Evolutionary conservation across 371 early-diverging fungal genomes (phyloP).

Genomic region (Sporodiniella umbellata): DNA sequence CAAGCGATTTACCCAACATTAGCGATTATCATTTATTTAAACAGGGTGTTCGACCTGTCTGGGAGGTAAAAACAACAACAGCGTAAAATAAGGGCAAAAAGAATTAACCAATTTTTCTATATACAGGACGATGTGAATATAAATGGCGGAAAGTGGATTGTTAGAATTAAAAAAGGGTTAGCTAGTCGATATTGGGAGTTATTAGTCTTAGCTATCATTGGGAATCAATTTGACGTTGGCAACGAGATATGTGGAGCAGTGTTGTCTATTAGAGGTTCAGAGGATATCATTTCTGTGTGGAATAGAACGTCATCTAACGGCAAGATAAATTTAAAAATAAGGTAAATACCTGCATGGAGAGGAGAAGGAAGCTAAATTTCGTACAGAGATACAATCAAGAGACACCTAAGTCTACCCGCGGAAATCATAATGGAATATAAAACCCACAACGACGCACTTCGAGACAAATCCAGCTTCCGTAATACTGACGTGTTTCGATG

Average conservation of each 20-base stretch:
- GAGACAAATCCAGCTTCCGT: slow-evolving; percentile 88
- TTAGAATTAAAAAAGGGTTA: slow-evolving; percentile 91
- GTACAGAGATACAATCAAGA: slow-evolving; percentile 81
- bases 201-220: slow-evolving; percentile 87
- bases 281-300: slow-evolving; percentile 96
- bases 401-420: slow-evolving; percentile 76
- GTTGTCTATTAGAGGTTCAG: slow-evolving; percentile 87
- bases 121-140: slow-evolving; percentile 81
- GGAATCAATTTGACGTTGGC: slow-evolving; percentile 88
- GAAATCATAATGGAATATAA: slow-evolving; percentile 96
- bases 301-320: slow-evolving; percentile 84
- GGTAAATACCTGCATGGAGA: slow-evolving; percentile 31
- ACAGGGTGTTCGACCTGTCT: slow-evolving; percentile 93
- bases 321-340: slow-evolving; percentile 78
- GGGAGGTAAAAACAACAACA: slow-evolving; percentile 73
- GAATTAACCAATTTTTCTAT: too few species aligned
- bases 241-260: slow-evolving; percentile 95
- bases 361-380: neutral
- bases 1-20: slow-evolving; percentile 84
- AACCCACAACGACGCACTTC: slow-evolving; percentile 84
- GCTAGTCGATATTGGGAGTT: slow-evolving; percentile 94
- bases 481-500: slow-evolving; percentile 81
- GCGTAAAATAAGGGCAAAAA: neutral
- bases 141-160: slow-evolving; percentile 97
- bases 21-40: slow-evolving; percentile 96